Base-by-base conservation (phyloP, 306 rosid genomes). In the Vigna trinervia region DNA sequence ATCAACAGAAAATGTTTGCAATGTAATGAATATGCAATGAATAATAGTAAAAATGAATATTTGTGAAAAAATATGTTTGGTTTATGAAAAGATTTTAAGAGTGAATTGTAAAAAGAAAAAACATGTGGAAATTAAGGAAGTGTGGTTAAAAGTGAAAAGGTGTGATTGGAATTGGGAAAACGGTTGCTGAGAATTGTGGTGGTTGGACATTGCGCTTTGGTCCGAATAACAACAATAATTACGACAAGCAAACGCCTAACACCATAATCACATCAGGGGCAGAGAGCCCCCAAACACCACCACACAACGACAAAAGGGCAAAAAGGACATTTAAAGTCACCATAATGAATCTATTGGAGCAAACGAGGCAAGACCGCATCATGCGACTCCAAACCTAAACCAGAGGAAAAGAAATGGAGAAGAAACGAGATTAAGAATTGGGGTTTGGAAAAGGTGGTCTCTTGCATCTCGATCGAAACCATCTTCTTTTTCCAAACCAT, bases 401-500 rank as follows among this genome's bases (percentile, higher is more conserved):
- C 13, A 38, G 26, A 58, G 12, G 69, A 32, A 20, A 28, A 54
- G 34, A 50, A 10, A 85, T 79, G 86, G 82, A 75, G 80, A 79
- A 80, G 75, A 63, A 39, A 62, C 75, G 60, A 71, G 77, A 77
- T 59, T 83, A 62, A 52, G 62, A 46, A 38, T 78, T 71, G 75
- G 41, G 52, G 12, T 17, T 77, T 74, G 17, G 60, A 64, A 79
- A 81, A 69, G 89, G 81, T 83, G 86, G 87, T 89, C 70, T 84
- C 71, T 54, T 74, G 11, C 28, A 1, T 59, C 39, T 13, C 5
- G 12, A 28, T 59, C 19, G 4, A 28, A 30, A 26, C 39, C 17
- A 57, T 59, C 22, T 28, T 60, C 0, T 30, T 28, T 87, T 80
- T 78, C 3, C 5, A 82, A 17, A 41, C 32, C 26, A 39, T 5